Percentiles rank a stretch among this genome's conserved stretches.
Evolutionary conservation across 176 grass and related monocot species (phyloP).

Genomic region (Canna indica): DNA sequence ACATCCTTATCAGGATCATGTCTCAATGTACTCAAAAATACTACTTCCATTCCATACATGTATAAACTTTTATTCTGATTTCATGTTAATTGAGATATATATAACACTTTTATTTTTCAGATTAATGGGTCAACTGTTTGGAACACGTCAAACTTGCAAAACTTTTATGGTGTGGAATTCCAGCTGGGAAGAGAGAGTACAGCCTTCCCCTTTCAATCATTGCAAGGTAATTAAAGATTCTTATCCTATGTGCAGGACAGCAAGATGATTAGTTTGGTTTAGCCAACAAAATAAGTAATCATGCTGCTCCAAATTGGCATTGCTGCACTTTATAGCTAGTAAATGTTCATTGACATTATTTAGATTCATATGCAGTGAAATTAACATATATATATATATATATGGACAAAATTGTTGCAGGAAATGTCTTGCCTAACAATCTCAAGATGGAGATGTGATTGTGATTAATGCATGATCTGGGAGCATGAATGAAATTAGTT

Average conservation of each 20-base stretch:
- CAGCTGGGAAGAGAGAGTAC: conserved; percentile 33
- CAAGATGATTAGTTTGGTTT: not conserved
- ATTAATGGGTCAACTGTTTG: conserved; percentile 44
- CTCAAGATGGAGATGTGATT: conserved; percentile 62
- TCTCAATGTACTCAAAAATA: conserved; percentile 51
- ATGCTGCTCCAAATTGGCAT: not conserved
- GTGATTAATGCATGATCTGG: conserved; percentile 12
- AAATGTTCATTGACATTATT: not conserved
- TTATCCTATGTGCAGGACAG: not conserved
- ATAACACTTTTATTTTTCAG: conserved; percentile 25
- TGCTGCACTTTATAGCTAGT: not conserved
- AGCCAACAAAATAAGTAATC: conserved; percentile 8
- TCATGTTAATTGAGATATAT: not conserved
- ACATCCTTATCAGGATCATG: conserved; percentile 33
- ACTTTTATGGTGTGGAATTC: conserved; percentile 23
- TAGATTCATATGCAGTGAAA: not conserved
- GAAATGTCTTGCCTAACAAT: conserved; percentile 38
- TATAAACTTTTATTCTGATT: not conserved
- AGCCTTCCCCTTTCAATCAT: conserved; percentile 47
- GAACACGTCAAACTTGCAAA: conserved; percentile 43
- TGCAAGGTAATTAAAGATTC: conserved; percentile 43
- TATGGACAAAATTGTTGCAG: conserved; percentile 18
- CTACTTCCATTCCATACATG: not conserved
- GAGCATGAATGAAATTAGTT: conserved; percentile 23
- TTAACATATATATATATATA: not conserved